Percentiles rank a stretch among this genome's conserved stretches.
These are phyloP conservation scores for Aspergillus brasiliensis DNA, from an alignment of 2,329 filamentous ascomycete species.

Conservation along the genomic window DNA sequence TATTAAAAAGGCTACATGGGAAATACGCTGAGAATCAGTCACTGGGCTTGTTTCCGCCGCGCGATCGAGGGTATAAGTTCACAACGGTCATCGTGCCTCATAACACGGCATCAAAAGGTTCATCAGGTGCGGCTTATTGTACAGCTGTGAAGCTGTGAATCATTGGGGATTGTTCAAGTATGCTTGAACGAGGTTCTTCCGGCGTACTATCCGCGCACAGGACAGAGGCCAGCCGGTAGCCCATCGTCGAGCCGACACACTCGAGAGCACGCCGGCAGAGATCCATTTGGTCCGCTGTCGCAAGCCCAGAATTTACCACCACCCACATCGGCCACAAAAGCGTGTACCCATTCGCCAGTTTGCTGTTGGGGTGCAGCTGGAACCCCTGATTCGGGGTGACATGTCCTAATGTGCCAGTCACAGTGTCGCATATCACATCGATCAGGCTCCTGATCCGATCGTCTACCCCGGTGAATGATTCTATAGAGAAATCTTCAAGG, in stretches of 20 bases:
- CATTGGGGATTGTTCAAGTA: too few relatives aligned
- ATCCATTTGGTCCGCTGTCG: not conserved
- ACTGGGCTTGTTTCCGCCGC: not conserved
- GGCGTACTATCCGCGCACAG: not conserved
- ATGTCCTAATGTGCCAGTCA: not conserved
- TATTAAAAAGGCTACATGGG: not conserved
- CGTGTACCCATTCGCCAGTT: constrained; percentile 1
- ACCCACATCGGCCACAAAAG: constrained; percentile 3
- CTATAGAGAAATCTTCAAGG: not conserved
- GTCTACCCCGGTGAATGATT: not conserved
- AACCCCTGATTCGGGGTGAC: not conserved
- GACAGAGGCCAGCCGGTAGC: not conserved
- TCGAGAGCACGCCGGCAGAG: not conserved
- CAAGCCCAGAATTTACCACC: not conserved
- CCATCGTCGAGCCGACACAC: constrained; percentile 1
- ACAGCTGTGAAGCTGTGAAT: not conserved
- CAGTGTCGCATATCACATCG: not conserved
- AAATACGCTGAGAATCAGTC: not conserved
- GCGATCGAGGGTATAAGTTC: not conserved
- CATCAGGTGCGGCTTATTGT: not conserved
- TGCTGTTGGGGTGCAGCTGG: not conserved
- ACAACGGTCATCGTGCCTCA: not conserved
- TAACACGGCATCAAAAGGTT: not conserved
- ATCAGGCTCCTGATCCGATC: not conserved
- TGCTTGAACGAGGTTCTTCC: too few relatives aligned